These are phyloP conservation scores for Pleoardoris graminearum DNA, from an alignment of 2,329 filamentous ascomycete species.

Conservation along the genomic window DNA sequence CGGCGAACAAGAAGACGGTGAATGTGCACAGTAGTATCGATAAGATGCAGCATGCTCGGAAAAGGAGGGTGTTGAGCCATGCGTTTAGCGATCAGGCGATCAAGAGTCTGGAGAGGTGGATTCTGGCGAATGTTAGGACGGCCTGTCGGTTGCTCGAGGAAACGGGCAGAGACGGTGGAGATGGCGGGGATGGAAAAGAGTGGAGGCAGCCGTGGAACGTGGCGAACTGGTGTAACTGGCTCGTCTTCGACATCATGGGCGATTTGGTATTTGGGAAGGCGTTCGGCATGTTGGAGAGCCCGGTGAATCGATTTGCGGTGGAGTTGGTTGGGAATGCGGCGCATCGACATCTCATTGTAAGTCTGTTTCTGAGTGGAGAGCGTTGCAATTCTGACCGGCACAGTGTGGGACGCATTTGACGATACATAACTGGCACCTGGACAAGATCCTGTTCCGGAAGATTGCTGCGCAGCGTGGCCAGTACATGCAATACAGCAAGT, in stretches of 20 bases:
- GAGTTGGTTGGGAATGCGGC: conserved; percentile 50
- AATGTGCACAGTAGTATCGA: conserved; percentile 53
- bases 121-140: conserved; percentile 49
- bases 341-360: conserved; percentile 50
- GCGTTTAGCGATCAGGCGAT: conserved; percentile 53
- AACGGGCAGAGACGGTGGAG: conserved; percentile 14
- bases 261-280: conserved; percentile 52
- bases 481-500: conserved; percentile 51
- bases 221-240: conserved; percentile 49
- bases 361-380: conserved; percentile 15
- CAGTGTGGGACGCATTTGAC: conserved; percentile 51
- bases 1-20: conserved; percentile 46
- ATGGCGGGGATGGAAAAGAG: conserved; percentile 28
- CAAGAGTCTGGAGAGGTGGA: conserved; percentile 51
- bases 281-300: conserved; percentile 49
- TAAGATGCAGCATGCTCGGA: conserved; percentile 51
- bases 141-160: conserved; percentile 43
- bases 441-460: conserved; percentile 51
- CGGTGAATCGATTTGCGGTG: conserved; percentile 48
- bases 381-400: conserved; percentile 18
- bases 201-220: conserved; percentile 52
- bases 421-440: conserved; percentile 49
- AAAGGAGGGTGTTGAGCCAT: conserved; percentile 52
- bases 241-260: conserved; percentile 58
- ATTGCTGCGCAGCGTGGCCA: conserved; percentile 47